Conservation (phyloP, 2,329 filamentous ascomycete genomes). For the Chrysoporthe puriensis region DNA sequence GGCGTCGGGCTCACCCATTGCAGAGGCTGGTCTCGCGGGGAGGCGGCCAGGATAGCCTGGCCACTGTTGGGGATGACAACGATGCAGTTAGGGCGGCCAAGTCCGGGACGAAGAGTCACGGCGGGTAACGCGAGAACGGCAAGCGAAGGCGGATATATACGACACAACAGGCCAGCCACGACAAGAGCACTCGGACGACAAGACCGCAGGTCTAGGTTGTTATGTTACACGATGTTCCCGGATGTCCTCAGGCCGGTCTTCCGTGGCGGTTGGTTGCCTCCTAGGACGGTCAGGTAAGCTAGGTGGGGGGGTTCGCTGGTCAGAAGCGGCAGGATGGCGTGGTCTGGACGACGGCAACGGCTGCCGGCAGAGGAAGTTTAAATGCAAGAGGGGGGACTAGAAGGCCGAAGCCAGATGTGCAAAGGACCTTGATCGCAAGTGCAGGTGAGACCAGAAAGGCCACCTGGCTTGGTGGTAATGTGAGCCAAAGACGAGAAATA, state of each 20-base stretch:
- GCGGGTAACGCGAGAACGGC: conserved; percentile 25
- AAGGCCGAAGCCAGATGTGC: conserved; percentile 1
- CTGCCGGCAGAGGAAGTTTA: conserved; percentile 4
- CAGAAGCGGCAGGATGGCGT: background rate
- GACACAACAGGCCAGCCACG: background rate
- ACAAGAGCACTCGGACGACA: background rate
- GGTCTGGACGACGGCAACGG: background rate
- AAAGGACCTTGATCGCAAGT: conserved; percentile 21
- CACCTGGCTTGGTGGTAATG: conserved; percentile 22
- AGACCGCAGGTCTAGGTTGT: background rate
- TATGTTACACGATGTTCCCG: conserved; percentile 1
- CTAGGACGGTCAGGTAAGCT: background rate
- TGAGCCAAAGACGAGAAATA: conserved; percentile 21
- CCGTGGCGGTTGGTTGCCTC: conserved; percentile 4
- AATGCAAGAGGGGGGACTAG: background rate
- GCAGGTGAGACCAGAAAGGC: conserved; percentile 29
- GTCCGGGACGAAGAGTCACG: conserved; percentile 22
- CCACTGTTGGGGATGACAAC: conserved; percentile 9
- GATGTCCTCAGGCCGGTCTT: background rate
- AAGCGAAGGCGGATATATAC: conserved; percentile 22
- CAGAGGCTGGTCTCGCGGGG: conserved; percentile 29
- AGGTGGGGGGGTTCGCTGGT: background rate
- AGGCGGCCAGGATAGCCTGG: conserved; percentile 19
- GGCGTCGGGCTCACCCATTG: conserved; percentile 52
- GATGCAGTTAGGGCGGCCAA: conserved; percentile 2